Evolutionary conservation across 345 rosid genomes (phyloP), one percentile per base, ranked within the genome.

Genomic region (Pseudoturritis turrita): DNA sequence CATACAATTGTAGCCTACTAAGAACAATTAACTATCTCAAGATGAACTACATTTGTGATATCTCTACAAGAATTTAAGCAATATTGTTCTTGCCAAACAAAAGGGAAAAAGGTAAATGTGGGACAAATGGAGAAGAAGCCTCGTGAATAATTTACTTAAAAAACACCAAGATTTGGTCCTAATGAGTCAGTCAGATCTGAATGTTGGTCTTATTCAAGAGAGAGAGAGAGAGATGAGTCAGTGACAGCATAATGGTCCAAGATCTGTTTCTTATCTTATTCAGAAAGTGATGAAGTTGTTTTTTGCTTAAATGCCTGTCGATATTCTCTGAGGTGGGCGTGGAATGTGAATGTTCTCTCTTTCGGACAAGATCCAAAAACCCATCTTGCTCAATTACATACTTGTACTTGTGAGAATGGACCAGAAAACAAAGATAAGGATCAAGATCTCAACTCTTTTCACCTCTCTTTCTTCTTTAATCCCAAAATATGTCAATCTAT

Each of bases 171-270:
- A 37, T 49, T 66, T 36, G 58, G 22, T 36, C 15, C 3, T 22
- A 14, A 65, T 21, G 46, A 49, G 35, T 9, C 4, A 25, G 37
- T 36, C 67, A 37, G 71, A 66, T 52, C 71, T 51, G 49, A 50
- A 50, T 36, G 55, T 39, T 66, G 60, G 71, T 50, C 39, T 10
- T 66, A 51, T 50, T 35, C 58, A 49, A 49, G 43, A 64, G 17
- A 4, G 5, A 46, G 21, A 18, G 13, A 31, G 26, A 59, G 29
- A 46, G 68, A 29, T 61, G 66, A 62, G 53, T 44, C 54, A 44
- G 55, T 63, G 71, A 49, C 59, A 51, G 49, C 37, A 51, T 51
- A 37, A 66, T 37, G 71, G 71, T 66, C 71, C 60, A 66, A 66
- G 47, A 50, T 50, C 71, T 66, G 46, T 25, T 23, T 37, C 46